Base-by-base conservation (phyloP, 192 early-diverging fungal genomes). In the Backusella tuberculispora region DNA sequence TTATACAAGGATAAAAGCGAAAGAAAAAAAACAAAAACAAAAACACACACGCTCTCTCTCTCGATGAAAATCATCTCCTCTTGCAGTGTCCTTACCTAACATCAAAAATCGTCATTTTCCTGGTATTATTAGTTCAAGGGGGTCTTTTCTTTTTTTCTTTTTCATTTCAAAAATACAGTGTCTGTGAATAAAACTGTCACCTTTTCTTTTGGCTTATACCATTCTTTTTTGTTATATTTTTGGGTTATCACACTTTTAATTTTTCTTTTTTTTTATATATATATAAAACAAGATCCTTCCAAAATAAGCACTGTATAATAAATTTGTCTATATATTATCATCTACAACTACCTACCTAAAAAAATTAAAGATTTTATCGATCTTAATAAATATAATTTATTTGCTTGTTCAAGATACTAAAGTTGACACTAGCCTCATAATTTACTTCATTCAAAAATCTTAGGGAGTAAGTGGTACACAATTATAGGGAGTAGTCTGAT, bases 81-180 rank as follows among this genome's bases (percentile, higher is more conserved):
- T 56, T 56, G 19, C 12, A 12, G 13, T 12, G 5, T 10, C 10
- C 21, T 56, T 24, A 9, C 12, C 19, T 56, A 56, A 26, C 53
- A 56, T 56, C 19, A 56, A 56, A 56, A 56, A 56, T 9, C 19
- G 10, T 56, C 24, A 56, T 24, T 56, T 56, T 56, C 53, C 53
- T 56, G 19, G 53, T 56, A 56, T 56, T 21, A 12, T 56, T 56
- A 56, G 53, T 56, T 56, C 53, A 56, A 24, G 9, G 12, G 19
- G 53, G 19, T n/a, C 4, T 3, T 24, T 24, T n/a, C 21, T 0
- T 56, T 56, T 17, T 10, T 43, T n/a, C n/a, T 56, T 60, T 60
- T 60, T 60, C 53, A 60, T 60, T 60, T 60, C 21, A 13, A 60
- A n/a, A n/a, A n/a, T n/a, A 60, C 21, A 60, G 19, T 60, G 53